Evolutionary conservation across 164 flowering plant genomes (phyloP), one percentile per base, ranked within the genome.

Genomic region (Aristolochia fimbriata): DNA sequence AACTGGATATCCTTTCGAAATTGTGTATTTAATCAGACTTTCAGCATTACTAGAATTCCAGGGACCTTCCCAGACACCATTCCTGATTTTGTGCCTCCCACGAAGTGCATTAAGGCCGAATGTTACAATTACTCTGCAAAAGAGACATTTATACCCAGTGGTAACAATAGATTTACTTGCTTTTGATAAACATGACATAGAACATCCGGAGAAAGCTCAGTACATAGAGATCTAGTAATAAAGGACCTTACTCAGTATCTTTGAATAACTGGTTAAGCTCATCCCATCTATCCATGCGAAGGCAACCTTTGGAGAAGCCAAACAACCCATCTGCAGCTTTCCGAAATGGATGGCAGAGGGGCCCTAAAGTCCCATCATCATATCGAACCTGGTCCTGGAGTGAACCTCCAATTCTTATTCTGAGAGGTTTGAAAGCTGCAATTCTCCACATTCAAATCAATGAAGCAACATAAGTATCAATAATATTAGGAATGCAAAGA

Each of bases 51-150:
- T 81, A 16, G 79, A 66, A 74, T 87, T 80, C 96, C 98, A 91
- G 63, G 75, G 75, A 65, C 97, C 97, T 54, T 57, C 80, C 90
- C 89, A 91, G 14, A 25, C 77, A 58, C 59, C 62, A 10, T 60
- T 70, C 59, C 23, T 46, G n/a, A 56, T 62, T 33, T 68, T 65
- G 43, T 74, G 80, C 69, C 96, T 83, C 62, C 98, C 98, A 64
- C 74, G 52, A 15, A 89, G 86, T 46, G 98, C 98, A 77, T 92
- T 92, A 70, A 92, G 74, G 56, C 98, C 85, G 70, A 92, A 92
- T 20, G 95, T 92, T 61, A 92, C 64, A 53, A 81, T 54, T 23
- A 80, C 89, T 68, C 98, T 92, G 79, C 70, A 76, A 65, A 19
- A 65, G 11, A 43, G 7, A 12, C 2, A 43, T 58, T 33, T 25